Evolutionary conservation across 139 green algal species (phyloP).

Genomic region (Closterium sp.): DNA sequence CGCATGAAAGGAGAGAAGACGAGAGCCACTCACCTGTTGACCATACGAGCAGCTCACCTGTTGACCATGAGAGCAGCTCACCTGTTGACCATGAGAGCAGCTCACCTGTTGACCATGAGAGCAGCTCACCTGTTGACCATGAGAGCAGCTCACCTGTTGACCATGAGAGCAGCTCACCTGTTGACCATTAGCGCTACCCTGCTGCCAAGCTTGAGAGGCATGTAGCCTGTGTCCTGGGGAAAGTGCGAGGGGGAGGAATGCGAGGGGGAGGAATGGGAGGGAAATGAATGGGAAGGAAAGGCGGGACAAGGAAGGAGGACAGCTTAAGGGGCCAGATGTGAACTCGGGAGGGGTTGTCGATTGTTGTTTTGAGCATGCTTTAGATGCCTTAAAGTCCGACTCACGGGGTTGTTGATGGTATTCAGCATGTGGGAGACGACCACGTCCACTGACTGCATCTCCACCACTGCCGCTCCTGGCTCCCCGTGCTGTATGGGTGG

Average conservation of each 20-base stretch:
- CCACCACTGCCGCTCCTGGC: conserved; percentile 10
- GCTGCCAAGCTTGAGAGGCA: conserved; percentile 13
- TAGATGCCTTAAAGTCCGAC: neutral
- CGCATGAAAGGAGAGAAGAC: no score
- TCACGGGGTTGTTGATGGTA: conserved; percentile 16
- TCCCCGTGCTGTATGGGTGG: conserved; percentile 26
- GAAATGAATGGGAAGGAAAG: neutral
- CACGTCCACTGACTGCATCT: conserved; percentile 23
- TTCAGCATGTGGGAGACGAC: conserved; percentile 29
- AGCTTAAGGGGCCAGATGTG: no score
- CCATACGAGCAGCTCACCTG: neutral
- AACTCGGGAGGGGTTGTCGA: no score
- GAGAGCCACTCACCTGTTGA: no score
- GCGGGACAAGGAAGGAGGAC: neutral
- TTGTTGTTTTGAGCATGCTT: no score
- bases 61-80: neutral
- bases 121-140: neutral
- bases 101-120: no score
- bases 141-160: neutral
- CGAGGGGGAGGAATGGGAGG: neutral
- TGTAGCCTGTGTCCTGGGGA: conserved; percentile 15
- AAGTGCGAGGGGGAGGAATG: neutral
- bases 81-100: no score
- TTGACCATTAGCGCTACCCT: conserved; percentile 33
- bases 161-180: neutral